Evolutionary conservation across 768 basidiomycete genomes (phyloP).

Genomic region (Mycena indigotica): DNA sequence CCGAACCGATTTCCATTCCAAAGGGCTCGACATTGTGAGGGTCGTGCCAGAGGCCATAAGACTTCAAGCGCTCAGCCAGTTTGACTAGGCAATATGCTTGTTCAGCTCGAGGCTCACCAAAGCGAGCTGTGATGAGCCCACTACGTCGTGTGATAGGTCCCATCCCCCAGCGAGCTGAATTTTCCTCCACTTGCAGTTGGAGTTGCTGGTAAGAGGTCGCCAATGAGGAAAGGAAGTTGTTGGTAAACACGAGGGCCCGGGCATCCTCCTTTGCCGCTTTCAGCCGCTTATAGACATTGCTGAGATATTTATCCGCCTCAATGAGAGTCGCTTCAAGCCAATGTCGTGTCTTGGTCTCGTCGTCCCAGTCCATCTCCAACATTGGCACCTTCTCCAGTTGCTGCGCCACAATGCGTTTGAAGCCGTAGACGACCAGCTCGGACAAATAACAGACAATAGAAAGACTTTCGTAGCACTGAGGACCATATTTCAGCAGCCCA

Average conservation of each 20-base stretch:
- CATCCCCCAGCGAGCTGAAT: not conserved
- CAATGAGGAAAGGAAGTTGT: not conserved
- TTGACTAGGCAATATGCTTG: not conserved
- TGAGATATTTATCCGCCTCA: not conserved
- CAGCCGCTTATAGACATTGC: not conserved
- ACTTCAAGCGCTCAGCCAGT: not conserved
- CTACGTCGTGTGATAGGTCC: not conserved
- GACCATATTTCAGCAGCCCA: not conserved
- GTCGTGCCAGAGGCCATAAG: not conserved
- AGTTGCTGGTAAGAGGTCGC: not conserved
- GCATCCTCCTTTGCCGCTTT: not conserved
- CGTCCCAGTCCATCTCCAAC: not conserved
- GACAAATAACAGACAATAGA: not conserved
- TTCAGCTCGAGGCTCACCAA: not conserved
- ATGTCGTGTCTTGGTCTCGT: not conserved
- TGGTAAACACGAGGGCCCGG: not conserved
- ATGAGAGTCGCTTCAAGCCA: not conserved
- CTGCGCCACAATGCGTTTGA: not conserved
- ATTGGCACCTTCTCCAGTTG: not conserved
- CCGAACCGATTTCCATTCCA: not conserved
- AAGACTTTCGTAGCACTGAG: not conserved
- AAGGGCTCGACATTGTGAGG: not conserved
- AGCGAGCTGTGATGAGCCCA: not conserved
- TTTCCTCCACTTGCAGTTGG: not conserved
- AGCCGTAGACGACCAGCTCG: not conserved